phyloP scores from a whole-genome alignment of 2,329 filamentous ascomycete species.

The Neofusicoccum sp. region DNA sequence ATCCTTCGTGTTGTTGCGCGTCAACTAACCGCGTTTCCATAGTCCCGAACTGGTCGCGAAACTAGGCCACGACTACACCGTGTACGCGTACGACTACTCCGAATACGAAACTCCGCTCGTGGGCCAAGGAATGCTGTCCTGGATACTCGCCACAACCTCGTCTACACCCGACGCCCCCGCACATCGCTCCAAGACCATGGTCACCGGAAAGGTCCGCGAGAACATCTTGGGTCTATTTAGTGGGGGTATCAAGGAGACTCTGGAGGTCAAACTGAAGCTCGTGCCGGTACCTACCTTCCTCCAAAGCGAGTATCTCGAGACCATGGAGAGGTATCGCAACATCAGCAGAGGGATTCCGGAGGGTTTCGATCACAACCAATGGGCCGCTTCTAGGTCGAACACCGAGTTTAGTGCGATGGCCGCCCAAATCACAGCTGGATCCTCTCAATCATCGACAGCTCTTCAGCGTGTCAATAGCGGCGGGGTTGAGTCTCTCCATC shows the following conservation, averaged over 20 bases:
- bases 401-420: conserved; percentile 39
- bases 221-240: conserved; percentile 82
- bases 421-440: conserved; percentile 23
- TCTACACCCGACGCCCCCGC: conserved; percentile 54
- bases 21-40: conserved; percentile 25
- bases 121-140: conserved; percentile 92
- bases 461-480: conserved; percentile 26
- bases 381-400: conserved; percentile 72
- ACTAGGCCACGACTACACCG: conserved; percentile 80
- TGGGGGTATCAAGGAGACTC: conserved; percentile 77
- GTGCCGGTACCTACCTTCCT: conserved; percentile 68
- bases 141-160: conserved; percentile 66
- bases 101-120: conserved; percentile 91
- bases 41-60: conserved; percentile 83
- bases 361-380: conserved; percentile 69
- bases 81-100: conserved; percentile 95
- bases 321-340: conserved; percentile 60
- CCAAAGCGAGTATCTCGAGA: conserved; percentile 60
- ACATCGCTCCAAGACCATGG: conserved; percentile 65
- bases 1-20: background rate
- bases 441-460: conserved; percentile 19
- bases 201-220: conserved; percentile 87
- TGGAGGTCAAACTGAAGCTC: conserved; percentile 89
- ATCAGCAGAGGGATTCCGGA: conserved; percentile 57
- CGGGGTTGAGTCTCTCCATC: conserved; percentile 36